phyloP scores from a whole-genome alignment of 75 land plant species.

The Pinus taeda region DNA sequence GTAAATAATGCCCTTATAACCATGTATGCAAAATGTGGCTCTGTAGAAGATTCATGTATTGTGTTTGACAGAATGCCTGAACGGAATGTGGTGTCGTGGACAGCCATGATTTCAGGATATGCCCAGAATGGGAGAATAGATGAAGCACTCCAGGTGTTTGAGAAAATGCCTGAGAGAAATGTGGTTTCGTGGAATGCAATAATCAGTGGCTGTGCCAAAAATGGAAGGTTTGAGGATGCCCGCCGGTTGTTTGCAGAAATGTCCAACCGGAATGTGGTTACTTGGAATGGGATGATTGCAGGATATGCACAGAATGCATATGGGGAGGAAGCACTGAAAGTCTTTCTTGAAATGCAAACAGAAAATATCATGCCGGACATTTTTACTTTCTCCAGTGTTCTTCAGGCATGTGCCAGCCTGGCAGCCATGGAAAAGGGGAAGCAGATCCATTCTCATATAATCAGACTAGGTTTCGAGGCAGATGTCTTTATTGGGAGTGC shows the following conservation, averaged over 20 bases:
- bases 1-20: constrained; percentile 35
- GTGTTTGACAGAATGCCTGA: constrained; percentile 15
- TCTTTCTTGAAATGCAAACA: constrained; percentile 34
- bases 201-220: constrained; percentile 30
- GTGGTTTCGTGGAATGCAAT: constrained; percentile 34
- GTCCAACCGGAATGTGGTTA: constrained; percentile 44
- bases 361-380: constrained; percentile 31
- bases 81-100: constrained; percentile 24
- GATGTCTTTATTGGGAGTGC: constrained; percentile 4
- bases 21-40: constrained; percentile 11
- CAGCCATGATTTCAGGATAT: constrained; percentile 19
- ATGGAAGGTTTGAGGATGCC: constrained; percentile 48
- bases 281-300: constrained; percentile 69
- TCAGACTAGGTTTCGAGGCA: constrained; percentile 12
- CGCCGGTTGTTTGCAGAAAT: constrained; percentile 32
- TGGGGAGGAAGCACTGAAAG: constrained; percentile 31
- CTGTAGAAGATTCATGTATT: constrained; percentile 9
- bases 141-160: constrained; percentile 7
- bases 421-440: constrained; percentile 32
- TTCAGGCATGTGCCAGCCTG: constrained; percentile 45
- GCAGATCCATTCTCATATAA: constrained; percentile 44
- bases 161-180: not conserved
- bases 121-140: constrained; percentile 11
- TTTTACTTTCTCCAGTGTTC: constrained; percentile 51
- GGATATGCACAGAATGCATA: constrained; percentile 47